Base-by-base conservation (phyloP, 352 stramenopile genomes). In the Thraustochytrium sp. region DNA sequence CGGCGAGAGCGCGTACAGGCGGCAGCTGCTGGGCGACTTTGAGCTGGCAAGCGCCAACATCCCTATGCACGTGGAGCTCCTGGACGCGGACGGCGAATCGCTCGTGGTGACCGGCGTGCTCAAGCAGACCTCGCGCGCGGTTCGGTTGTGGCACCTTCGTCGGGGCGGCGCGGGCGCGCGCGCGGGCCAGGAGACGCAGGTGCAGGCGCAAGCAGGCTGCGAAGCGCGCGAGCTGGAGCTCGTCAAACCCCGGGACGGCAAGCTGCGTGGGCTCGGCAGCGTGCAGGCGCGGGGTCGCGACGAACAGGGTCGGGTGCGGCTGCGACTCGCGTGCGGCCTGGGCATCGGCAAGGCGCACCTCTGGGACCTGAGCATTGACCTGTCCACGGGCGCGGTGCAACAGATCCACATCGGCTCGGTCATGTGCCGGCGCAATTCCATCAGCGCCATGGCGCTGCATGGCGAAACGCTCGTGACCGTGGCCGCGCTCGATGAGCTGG, bases 321-420 rank as follows among this genome's bases (percentile, higher is more conserved):
- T 80, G 13, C 42, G 48, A 3, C 3, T 80, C 0, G 68, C 23
- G 3, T 80, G 68, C 51, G 68, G 68, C 5, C 46, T 61, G 18
- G 68, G 68, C 23, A 80, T 80, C 31, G 68, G 68, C 51, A 80
- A 80, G 42, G 68, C 68, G 18, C 68, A 80, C 31, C n/a, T 80
- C 29, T 80, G 68, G 68, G 31, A 65, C n/a, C 37, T 80, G 1
- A 8, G 37, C 23, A 23, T 80, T 8, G 36, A 54, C 37, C 34
- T 51, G n/a, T 16, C 21, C 26, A 23, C 18, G 16, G 21, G 16
- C 9, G 9, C 5, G 18, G 42, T 13, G 11, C 26, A 34, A 3
- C 31, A 80, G n/a, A 9, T 21, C 9, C 53, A 63, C 36, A 31
- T 80, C 16, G 46, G 68, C 18, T 65, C 48, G 0, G 53, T 80